phyloP scores from a whole-genome alignment of 805 yeast species.

The Starmerella floris region DNA sequence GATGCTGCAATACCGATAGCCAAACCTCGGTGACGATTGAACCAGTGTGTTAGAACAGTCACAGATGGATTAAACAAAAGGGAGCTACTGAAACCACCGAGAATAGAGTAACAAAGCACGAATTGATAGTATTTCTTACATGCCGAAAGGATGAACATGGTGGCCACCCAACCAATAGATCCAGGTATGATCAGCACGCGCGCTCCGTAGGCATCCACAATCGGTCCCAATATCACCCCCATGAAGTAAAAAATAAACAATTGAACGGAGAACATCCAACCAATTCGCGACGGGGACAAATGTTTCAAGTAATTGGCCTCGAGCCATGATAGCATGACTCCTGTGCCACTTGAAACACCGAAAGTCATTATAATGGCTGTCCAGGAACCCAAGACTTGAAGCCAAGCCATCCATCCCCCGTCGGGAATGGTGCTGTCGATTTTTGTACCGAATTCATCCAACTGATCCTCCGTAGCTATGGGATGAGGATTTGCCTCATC shows the following conservation, averaged over 20 bases:
- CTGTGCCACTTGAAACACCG: conserved; percentile 54
- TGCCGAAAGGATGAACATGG: conserved; percentile 41
- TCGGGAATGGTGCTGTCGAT: conserved; percentile 31
- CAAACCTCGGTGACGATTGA: conserved; percentile 40
- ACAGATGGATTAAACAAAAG: conserved; percentile 40
- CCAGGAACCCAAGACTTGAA: conserved; percentile 43
- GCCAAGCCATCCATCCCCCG: conserved; percentile 43
- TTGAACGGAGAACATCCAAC: conserved; percentile 51
- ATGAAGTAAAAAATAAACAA: conserved; percentile 30
- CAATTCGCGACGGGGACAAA: conserved; percentile 36
- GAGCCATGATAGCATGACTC: conserved; percentile 55
- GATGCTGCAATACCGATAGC: conserved; percentile 51
- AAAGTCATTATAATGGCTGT: conserved; percentile 44
- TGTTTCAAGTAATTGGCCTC: conserved; percentile 35
- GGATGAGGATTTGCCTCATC: background rate
- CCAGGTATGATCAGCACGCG: conserved; percentile 35
- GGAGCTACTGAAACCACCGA: conserved; percentile 36
- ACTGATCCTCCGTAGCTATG: background rate
- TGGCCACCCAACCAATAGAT: conserved; percentile 33
- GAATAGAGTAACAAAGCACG: conserved; percentile 40
- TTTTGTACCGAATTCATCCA: conserved; percentile 14
- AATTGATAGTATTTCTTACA: conserved; percentile 44
- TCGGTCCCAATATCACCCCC: conserved; percentile 38
- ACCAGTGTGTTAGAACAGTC: conserved; percentile 52
- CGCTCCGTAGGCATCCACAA: conserved; percentile 50